Percentiles rank a stretch among this genome's conserved stretches.
Evolutionary conservation across 2,329 filamentous ascomycete species (phyloP).

Genomic region (Biscogniauxia mediterranea): DNA sequence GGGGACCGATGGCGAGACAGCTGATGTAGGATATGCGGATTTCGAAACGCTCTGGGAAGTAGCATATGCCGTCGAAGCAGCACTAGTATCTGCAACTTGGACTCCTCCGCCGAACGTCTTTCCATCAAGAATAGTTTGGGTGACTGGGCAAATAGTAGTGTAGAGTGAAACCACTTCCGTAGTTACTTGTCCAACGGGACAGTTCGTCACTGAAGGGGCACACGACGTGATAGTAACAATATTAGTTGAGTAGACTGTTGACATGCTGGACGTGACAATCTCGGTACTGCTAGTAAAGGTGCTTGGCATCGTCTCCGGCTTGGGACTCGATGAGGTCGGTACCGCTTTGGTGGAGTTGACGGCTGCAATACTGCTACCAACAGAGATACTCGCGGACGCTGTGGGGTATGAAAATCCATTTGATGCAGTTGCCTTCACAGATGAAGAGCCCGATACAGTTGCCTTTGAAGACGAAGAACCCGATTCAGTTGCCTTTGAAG

Average conservation of each 20-base stretch:
- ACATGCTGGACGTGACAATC: constrained; percentile 27
- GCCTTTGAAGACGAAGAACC: constrained; percentile 11
- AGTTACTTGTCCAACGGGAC: constrained; percentile 29
- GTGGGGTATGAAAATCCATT: constrained; percentile 9
- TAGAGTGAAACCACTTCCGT: constrained; percentile 31
- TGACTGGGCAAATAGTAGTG: constrained; percentile 33
- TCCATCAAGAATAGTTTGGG: constrained; percentile 30
- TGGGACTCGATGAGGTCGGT: neutral
- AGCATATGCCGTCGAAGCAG: constrained; percentile 4
- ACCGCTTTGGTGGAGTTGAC: constrained; percentile 9
- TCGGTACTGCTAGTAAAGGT: constrained; percentile 31
- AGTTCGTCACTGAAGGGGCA: constrained; percentile 26
- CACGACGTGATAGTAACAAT: constrained; percentile 29
- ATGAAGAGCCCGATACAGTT: constrained; percentile 4
- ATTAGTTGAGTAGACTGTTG: constrained; percentile 33
- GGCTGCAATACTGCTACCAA: constrained; percentile 14
- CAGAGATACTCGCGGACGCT: constrained; percentile 11
- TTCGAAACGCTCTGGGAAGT: neutral
- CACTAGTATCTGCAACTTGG: constrained; percentile 5
- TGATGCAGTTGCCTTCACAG: neutral
- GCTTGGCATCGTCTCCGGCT: constrained; percentile 22
- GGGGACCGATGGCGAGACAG: constrained; percentile 3
- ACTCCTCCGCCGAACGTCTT: constrained; percentile 23
- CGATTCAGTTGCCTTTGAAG: constrained; percentile 8
- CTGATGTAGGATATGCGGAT: constrained; percentile 1